A percentile compares a stretch with the other conserved stretches of the same genome.
phyloP scores from a whole-genome alignment of 345 rosid genomes.

The Populus nigra region DNA sequence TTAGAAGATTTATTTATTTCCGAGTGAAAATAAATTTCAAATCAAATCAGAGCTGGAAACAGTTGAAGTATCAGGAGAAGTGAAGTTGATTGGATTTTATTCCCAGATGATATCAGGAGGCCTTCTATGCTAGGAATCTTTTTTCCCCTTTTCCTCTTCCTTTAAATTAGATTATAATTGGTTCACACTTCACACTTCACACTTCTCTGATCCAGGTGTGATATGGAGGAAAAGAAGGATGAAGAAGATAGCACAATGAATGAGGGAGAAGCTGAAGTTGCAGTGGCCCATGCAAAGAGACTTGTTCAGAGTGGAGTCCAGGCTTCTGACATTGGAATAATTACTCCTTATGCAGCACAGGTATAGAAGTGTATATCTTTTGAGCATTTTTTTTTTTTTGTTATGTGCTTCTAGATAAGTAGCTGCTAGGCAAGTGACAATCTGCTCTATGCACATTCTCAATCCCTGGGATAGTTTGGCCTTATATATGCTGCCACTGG shows the following conservation, averaged over 20 bases:
- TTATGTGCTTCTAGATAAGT: neutral
- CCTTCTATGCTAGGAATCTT: neutral
- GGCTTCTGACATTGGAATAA: constrained; percentile 84
- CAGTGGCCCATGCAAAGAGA: constrained; percentile 83
- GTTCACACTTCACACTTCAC: neutral
- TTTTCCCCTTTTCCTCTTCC: neutral
- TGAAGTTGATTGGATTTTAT: neutral
- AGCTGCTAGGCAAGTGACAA: neutral
- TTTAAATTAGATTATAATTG: neutral
- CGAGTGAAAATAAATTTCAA: constrained; percentile 8
- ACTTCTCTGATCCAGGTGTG: constrained; percentile 55
- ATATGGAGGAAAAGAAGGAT: constrained; percentile 98
- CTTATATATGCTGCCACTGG: constrained; percentile 12
- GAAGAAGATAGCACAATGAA: constrained; percentile 95
- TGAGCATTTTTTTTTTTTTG: neutral
- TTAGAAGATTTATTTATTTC: neutral
- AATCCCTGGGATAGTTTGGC: constrained; percentile 1
- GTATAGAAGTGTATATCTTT: constrained; percentile 25
- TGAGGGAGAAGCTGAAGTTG: constrained; percentile 95
- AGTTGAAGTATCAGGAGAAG: neutral
- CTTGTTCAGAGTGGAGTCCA: constrained; percentile 67
- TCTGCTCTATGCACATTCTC: neutral
- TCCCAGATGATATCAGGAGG: neutral
- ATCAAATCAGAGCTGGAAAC: neutral
- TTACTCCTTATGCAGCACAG: constrained; percentile 97